phyloP scores from a whole-genome alignment of 495 filamentous ascomycete species.

The Aspergillus incahuasiensis region DNA sequence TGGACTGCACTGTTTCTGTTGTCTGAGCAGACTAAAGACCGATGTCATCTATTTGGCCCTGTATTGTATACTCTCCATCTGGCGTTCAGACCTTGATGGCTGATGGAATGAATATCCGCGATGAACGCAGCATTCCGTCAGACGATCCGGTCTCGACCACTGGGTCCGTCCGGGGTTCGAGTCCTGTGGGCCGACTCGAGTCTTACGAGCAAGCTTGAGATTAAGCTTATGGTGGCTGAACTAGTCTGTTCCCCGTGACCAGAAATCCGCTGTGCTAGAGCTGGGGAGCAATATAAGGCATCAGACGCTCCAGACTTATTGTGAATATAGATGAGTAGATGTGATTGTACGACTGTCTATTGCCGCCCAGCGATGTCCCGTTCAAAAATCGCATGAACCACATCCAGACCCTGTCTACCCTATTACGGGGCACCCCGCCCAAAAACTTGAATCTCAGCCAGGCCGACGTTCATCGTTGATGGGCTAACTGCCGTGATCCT shows the following conservation, averaged over 20 bases:
- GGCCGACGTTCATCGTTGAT: constrained; percentile 10
- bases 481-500: constrained; percentile 7
- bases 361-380: no score
- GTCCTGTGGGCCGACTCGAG: neutral
- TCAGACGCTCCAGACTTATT: no score
- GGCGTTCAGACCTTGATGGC: no score
- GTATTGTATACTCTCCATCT: no score
- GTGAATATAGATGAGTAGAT: no score
- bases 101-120: neutral
- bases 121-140: constrained; percentile 6
- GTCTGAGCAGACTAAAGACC: no score
- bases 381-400: neutral
- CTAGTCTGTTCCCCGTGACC: neutral
- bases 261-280: neutral
- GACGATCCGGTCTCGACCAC: neutral
- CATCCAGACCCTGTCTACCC: neutral
- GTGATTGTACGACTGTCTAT: no score
- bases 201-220: neutral
- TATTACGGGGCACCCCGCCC: neutral
- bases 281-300: no score
- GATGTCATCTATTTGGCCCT: no score
- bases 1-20: no score
- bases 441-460: constrained; percentile 11
- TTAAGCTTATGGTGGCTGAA: neutral
- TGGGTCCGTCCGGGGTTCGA: neutral